Evolutionary conservation across 306 rosid genomes (phyloP), one percentile per base, ranked within the genome.

Genomic region (Cicer arietinum): DNA sequence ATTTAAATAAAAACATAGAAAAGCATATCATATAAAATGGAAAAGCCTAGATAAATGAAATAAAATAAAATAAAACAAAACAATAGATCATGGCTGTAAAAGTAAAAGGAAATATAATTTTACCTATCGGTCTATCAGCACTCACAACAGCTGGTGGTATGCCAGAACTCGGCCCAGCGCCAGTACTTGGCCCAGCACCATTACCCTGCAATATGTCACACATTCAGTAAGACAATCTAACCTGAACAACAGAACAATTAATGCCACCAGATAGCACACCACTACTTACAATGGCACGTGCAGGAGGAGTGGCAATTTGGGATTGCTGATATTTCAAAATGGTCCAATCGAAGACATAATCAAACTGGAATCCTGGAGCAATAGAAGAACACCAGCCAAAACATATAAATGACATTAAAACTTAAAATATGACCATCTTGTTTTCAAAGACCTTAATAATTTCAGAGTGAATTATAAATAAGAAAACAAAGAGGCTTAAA

Each of bases 321-420:
- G 99, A 94, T 74, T 94, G 97, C 79, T 94, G 98, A 82, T 91
- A 91, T 77, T 91, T 94, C 89, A 94, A 90, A 81, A 91, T 91
- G 73, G 96, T 94, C 99, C 99, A 94, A 86, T 94, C 97, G 70
- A 94, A 94, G 80, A 94, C 90, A 70, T 94, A 90, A 86, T 92
- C 99, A 79, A 94, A 94, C 87, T 94, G 99, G 79, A 94, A 90
- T 25, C 97, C 99, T 91, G 90, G 45, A 70, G 77, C 57, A 78
- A 81, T 40, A 67, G 67, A 52, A 85, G 10, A 78, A 51, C 8
- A 39, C 51, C 60, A 79, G 30, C 42, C 66, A 46, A 60, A 71
- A 62, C 13, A 48, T 42, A 63, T 10, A 74, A 45, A 76, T 8
- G 41, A 16, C 42, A 37, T 58, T 44, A 75, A 78, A 67, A 73